Evolutionary conservation across 495 filamentous ascomycete species (phyloP), one percentile per base, ranked within the genome.

Genomic region (Penicillium soppii): DNA sequence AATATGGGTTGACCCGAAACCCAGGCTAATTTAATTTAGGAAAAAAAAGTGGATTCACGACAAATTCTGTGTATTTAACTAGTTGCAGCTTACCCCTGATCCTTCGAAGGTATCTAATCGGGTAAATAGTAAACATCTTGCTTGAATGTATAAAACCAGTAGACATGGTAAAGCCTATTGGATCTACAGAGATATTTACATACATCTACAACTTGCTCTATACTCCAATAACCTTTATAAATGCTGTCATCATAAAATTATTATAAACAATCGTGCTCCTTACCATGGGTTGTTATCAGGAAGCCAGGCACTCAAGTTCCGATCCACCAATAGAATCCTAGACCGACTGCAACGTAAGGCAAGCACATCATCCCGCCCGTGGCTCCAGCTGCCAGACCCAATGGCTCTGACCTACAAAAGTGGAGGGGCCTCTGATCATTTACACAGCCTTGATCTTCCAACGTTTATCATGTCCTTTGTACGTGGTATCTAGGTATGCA

Each of bases 281-380:
- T 43, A 23, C 40, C n/a, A 42, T 25, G 9, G 40, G n/a, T n/a
- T n/a, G n/a, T n/a, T n/a, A n/a, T n/a, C n/a, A n/a, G n/a, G 20
- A 46, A 46, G 32, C 36, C 44, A 47, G 44, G 44, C 12, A 46
- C 40, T 37, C 42, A 40, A 40, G 49, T 56, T 20, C 23, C 39
- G 58, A 66, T 58, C 57, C 37, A 12, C 65, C 67, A 66, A 67
- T 67, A 6, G 35, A 3, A 29, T 9, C 2, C 5, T 20, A 20
- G 5, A 38, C 4, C n/a, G 46, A 39, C 32, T 53, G 47, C 45
- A 55, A 61, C 54, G 54, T 41, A 44, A 53, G 61, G 48, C 43
- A n/a, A 58, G 55, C 56, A 62, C 61, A 73, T 66, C 67, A 69
- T 67, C 61, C 58, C 62, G 56, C 53, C 61, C 61, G 62, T 63